Evolutionary conservation across 805 yeast species (phyloP), one percentile per base, ranked within the genome.

Genomic region (Cyberlindnera euphorbiae): DNA sequence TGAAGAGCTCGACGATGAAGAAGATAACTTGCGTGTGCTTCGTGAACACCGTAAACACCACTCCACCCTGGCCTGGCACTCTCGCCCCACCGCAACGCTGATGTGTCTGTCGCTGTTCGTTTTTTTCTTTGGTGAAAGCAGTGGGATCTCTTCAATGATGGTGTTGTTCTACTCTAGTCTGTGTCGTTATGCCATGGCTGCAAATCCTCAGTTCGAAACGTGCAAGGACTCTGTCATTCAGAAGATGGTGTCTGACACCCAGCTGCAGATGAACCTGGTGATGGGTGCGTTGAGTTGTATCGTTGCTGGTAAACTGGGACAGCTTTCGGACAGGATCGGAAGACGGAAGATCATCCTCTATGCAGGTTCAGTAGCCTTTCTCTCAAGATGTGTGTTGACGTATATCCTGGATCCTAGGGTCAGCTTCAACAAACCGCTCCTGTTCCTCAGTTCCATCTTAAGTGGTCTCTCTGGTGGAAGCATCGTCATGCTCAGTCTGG

Each of bases 391-490:
- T 0, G 18, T 53, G 0, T 44, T 43, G 10, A 10, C 52, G 2
- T 45, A 48, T 19, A 35, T 60, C 5, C 60, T 52, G 58, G 64
- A 24, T 40, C 70, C 52, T 39, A 52, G 33, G 46, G 61, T 52
- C 44, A 58, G 50, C 55, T 77, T 29, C 51, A 68, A 42, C 52
- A 59, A 49, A 36, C 47, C 37, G 55, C 55, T 44, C 19, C 64
- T 77, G 42, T 56, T 82, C 1, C 23, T 67, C 0, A 60, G 73
- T 3, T 68, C 68, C 11, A 39, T 71, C 1, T 24, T 80, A 2
- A 69, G 67, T 21, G 67, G 77, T 17, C 35, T 71, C 4, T 73
- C 79, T n/a, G 96, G 96, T 17, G 82, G 87, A 0, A 33, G 71
- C 8, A 58, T 75, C 41, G 67, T 79, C 6, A 49, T 79, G 23